Base-by-base conservation (phyloP, 2,329 filamentous ascomycete species). In the Graphiopsis chlorocephala region DNA sequence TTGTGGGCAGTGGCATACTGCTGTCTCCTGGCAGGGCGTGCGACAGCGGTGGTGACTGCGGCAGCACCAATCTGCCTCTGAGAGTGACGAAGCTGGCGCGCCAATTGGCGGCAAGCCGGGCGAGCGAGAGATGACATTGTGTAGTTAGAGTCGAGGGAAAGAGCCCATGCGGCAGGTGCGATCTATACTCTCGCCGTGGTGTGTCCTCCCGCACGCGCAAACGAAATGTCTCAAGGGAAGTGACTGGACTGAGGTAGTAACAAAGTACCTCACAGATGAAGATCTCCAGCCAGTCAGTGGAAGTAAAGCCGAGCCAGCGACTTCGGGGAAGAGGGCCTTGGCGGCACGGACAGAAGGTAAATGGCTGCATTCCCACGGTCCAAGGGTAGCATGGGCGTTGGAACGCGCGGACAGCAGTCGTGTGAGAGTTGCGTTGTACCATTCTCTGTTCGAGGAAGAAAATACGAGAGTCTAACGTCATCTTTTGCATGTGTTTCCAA, bases 1-100 rank as follows among this genome's bases (percentile, higher is more conserved):
- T 80, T 66, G 58, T 63, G 60, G 10, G 69, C 57, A 12, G 69
- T 69, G 29, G 70, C 68, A 66, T 72, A 72, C 42, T 64, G 42
- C 53, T 55, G 60, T 52, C 59, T 52, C 29, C 59, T 61, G 23
- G 23, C 47, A 25, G 60, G 42, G 48, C 60, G 60, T 50, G 60
- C 50, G 45, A 61, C 28, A 25, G 48, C 61, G 25, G 20, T 48
- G 42, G 61, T 33, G 47, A 26, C 50, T 66, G 64, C 56, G 55
- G 20, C 47, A 23, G 47, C 42, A 55, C 47, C 61, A 15, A 66
- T 11, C 26, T 59, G 57, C 28, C 52, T 64, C 45, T 63, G 47
- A n/a, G 64, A 52, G 29, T 47, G 56, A 38, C 65, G 65, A 29
- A 61, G 56, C 35, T 64, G 61, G 47, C 65, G 65, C 33, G 65